Evolutionary conservation across 345 rosid genomes (phyloP), one percentile per base, ranked within the genome.

Genomic region (Salix purpurea): DNA sequence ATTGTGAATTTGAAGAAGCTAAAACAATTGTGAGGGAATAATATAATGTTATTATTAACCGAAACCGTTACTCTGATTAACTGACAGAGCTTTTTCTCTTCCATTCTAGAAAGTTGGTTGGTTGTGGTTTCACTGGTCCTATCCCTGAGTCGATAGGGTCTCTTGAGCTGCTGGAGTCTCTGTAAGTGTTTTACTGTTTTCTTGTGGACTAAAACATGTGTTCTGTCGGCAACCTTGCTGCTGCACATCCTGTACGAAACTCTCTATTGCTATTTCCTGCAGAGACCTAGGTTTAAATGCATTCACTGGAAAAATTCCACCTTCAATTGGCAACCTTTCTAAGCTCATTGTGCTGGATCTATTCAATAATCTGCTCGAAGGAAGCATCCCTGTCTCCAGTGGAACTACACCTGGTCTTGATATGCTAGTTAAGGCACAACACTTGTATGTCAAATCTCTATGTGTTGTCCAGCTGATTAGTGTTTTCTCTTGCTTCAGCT

Each of bases 321-420:
- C 88, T 40, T 85, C 96, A 65, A 87, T 96, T 18, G 99, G 98
- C 19, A 87, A 67, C 37, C 86, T 91, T 52, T 73, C 87, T 0
- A 85, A 77, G 0, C 96, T 96, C 21, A 79, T 86, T 80, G 92
- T 94, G 98, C 80, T 96, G 50, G 99, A 96, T 81, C 84, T 96
- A 39, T 89, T 92, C 42, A 92, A 93, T 78, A 96, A 96, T 83
- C 84, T 76, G 79, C 87, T 96, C 2, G 86, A 74, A 3, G 99
- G 98, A 71, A 3, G 70, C 2, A 85, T 96, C 68, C 99, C 98
- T n/a, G 91, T 96, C 23, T 96, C 99, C 0, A 42, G 56, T 71
- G 99, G 87, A 71, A 84, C 79, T 23, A 72, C 84, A 50, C 88
- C 90, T 78, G 99, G 99, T 62, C 97, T 96, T 58, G 92, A 96